phyloP scores from a whole-genome alignment of 2,329 filamentous ascomycete species.

The Talaromyces sp. region DNA sequence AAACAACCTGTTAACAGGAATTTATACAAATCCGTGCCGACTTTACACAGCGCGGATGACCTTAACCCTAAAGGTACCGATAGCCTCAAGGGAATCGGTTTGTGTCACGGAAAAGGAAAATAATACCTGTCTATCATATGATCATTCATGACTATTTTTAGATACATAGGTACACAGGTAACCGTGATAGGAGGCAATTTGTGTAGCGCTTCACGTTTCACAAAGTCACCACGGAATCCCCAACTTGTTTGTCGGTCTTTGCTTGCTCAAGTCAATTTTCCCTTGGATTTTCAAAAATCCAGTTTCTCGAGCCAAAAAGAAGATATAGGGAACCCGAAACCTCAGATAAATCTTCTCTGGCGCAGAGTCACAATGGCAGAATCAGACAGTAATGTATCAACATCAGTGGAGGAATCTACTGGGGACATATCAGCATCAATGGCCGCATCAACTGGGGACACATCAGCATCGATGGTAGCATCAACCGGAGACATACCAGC shows the following conservation, averaged over 20 bases:
- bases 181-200: neutral
- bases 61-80: no score
- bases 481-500: neutral
- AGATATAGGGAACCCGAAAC: neutral
- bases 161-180: neutral
- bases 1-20: no score
- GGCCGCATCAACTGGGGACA: neutral
- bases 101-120: no score
- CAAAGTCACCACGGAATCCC: neutral
- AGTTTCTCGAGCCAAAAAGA: neutral
- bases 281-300: neutral
- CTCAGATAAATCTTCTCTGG: neutral
- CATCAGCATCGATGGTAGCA: neutral
- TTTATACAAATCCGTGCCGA: no score
- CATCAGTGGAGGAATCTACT: no score
- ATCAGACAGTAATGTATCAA: no score
- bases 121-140: neutral
- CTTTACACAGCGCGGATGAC: no score
- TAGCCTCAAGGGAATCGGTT: no score
- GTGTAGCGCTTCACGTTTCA: neutral
- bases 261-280: neutral
- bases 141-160: neutral
- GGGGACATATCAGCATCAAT: neutral
- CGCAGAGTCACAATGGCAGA: neutral
- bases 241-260: neutral